Base-by-base conservation (phyloP, 2,329 filamentous ascomycete species). In the Fusarium anthophilum region DNA sequence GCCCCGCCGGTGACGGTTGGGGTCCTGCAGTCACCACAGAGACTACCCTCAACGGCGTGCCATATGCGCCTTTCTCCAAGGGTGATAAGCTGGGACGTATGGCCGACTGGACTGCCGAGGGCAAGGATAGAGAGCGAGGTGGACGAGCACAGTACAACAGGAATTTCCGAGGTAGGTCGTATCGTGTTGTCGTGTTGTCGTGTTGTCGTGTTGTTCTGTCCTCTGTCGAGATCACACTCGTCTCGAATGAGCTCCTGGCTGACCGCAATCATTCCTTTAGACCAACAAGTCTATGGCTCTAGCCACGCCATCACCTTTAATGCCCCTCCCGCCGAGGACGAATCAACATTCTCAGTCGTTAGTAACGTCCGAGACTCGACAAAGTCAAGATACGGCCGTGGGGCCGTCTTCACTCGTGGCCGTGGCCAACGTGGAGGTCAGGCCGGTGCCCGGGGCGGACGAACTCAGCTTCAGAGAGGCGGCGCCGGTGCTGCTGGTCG, bases 31-130 rank as follows among this genome's bases (percentile, higher is more conserved):
- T 93, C 77, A 93, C 95, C 70, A 91, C 87, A 79, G 94, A 98
- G 83, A 97, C 94, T 74, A 98, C 94, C 72, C 90, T 98, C 80
- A 92, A 97, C 82, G 96, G 96, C 82, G 94, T 98, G 56, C 96
- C 96, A 44, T 99, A 98, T 84, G 96, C 96, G 79, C 96, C 96
- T 70, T 99, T 96, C 88, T 98, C 95, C 77, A 99, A 99, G 86
- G 95, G 94, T 82, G 96, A 99, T 88, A 98, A 98, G 89, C 89
- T 99, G 69, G 96, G 96, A 81, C 95, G 96, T 83, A 98, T 99
- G 95, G 96, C 96, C 70, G 96, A 99, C 88, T 99, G 96, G 96
- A 97, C 95, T 24, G 82, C 91, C 54, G 96, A 98, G 82, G 91
- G 93, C 83, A 98, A 98, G 86, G 94, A 96, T 70, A 88, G 95